Evolutionary conservation across 2,329 filamentous ascomycete genomes (phyloP), one percentile per base, ranked within the genome.

Genomic region (Didymella pomorum): DNA sequence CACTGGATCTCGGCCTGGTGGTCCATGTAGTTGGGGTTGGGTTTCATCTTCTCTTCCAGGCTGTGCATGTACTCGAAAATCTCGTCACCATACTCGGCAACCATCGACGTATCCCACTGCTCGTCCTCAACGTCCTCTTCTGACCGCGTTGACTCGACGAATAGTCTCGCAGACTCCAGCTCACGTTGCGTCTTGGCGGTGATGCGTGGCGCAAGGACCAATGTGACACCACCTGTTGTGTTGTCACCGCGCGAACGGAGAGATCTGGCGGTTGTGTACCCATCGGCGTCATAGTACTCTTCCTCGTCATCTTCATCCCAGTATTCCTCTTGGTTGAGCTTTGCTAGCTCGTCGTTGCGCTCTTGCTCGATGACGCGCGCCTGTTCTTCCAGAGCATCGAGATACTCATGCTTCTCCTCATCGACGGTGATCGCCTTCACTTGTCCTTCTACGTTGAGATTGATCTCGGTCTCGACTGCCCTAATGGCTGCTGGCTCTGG

Each of bases 1-100:
- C 95, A 99, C 75, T 97, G 92, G 56, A 99, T 96, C 78, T 98
- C 94, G n/a, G 90, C 89, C 77, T 99, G 95, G 66, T 90, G 88
- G 62, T 97, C 92, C 94, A 99, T 99, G 82, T 99, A 99, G 75
- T 95, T 87, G 3, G 92, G 84, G 71, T 95, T 93, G 1, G 95
- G 95, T 39, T 93, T 83, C 87, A 97, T 90, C 67, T 88, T 75
- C 83, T 86, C 91, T 92, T 99, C 95, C 50, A 97, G 87, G 57
- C 91, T 84, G 51, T 86, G 87, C 91, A 98, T 92, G 80, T 98
- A 97, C 25, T 86, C 83, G 71, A 98, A 97, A 68, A 99, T 98
- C 71, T 99, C 95, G 16, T 97, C 92, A 46, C 90, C 90, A 72
- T 99, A 99, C 74, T 98, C 94, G 11, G 93, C 91, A 49, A 98